These are phyloP conservation scores for Aspergillus sp. DNA, from an alignment of 2,329 filamentous ascomycete species.

Conservation along the genomic window DNA sequence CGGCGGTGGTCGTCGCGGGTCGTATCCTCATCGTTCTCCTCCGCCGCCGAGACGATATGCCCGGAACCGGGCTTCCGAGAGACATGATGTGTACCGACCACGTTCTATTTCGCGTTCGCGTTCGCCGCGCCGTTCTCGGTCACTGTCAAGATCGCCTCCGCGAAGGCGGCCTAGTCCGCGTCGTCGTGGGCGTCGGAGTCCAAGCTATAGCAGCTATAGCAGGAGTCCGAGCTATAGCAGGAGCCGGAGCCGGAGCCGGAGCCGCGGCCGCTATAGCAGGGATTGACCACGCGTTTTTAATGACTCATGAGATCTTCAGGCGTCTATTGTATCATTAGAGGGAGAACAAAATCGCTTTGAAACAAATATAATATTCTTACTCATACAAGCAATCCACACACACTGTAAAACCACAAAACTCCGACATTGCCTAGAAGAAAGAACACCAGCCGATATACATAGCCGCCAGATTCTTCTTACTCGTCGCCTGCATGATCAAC, in stretches of 20 bases:
- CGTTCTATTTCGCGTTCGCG: slow-evolving; percentile 45
- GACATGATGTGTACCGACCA: slow-evolving; percentile 50
- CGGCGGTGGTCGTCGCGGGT: slow-evolving; percentile 18
- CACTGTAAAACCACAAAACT: no score
- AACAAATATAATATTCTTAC: no score
- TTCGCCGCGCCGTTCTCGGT: slow-evolving; percentile 30
- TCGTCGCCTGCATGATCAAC: slow-evolving; percentile 76
- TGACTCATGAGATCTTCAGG: no score
- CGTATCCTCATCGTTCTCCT: slow-evolving; percentile 16
- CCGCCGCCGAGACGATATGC: slow-evolving; percentile 30
- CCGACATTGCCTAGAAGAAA: slow-evolving; percentile 51
- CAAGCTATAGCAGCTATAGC: slow-evolving; percentile 55
- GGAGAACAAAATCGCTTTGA: no score
- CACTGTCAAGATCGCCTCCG: slow-evolving; percentile 33
- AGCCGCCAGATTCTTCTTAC: slow-evolving; percentile 66
- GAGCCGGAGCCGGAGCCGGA: slow-evolving; percentile 41
- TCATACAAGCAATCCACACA: no score
- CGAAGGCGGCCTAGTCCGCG: slow-evolving; percentile 28
- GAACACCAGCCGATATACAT: slow-evolving; percentile 98
- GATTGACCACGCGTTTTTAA: no score
- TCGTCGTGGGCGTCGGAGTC: slow-evolving; percentile 44
- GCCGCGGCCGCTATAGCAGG: slow-evolving; percentile 29
- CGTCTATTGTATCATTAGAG: no score
- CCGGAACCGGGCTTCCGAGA: slow-evolving; percentile 37
- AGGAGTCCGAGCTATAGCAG: slow-evolving; percentile 45